These are phyloP conservation scores for Phytophthora sp. DNA, from an alignment of 352 stramenopile species.

Conservation along the genomic window DNA sequence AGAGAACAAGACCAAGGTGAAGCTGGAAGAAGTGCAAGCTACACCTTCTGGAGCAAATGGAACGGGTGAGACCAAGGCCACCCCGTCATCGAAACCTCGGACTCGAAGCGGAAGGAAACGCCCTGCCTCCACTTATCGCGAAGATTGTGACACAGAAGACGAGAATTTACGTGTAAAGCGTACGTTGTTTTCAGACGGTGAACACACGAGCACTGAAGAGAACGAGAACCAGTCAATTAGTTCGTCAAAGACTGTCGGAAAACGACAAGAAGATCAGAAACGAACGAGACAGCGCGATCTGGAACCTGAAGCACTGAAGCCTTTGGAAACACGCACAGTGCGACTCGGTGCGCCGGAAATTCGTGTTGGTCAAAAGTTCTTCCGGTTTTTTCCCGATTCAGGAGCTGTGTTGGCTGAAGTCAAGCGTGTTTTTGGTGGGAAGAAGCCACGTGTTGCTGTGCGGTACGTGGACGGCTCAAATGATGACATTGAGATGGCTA, in stretches of 20 bases:
- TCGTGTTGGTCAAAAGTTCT: conserved; percentile 71
- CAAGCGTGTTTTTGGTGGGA: conserved; percentile 76
- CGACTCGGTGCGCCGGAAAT: conserved; percentile 65
- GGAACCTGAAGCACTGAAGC: conserved; percentile 56
- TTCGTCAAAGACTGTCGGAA: conserved; percentile 13
- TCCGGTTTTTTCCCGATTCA: conserved; percentile 66
- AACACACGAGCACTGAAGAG: conserved; percentile 63
- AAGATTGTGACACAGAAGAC: conserved; percentile 24
- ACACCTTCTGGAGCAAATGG: conserved; percentile 14
- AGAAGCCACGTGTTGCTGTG: conserved; percentile 78
- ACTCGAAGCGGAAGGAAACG: conserved; percentile 57
- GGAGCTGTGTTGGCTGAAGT: conserved; percentile 70
- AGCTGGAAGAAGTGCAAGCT: conserved; percentile 21
- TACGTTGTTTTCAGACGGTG: conserved; percentile 66
- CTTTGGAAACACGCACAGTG: conserved; percentile 51
- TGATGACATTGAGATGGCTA: conserved; percentile 66
- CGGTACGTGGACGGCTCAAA: conserved; percentile 67
- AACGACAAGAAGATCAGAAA: conserved; percentile 5
- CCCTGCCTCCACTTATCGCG: conserved; percentile 4
- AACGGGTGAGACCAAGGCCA: conserved; percentile 35
- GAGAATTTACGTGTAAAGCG: conserved; percentile 53
- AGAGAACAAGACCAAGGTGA: conserved; percentile 21
- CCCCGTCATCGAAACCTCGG: conserved; percentile 52
- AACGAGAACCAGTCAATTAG: conserved; percentile 48
- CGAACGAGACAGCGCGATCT: conserved; percentile 30